Evolutionary conservation across 78 protist genomes (phyloP), one percentile per base, ranked within the genome.

Genomic region (Goniomonas avonlea): DNA sequence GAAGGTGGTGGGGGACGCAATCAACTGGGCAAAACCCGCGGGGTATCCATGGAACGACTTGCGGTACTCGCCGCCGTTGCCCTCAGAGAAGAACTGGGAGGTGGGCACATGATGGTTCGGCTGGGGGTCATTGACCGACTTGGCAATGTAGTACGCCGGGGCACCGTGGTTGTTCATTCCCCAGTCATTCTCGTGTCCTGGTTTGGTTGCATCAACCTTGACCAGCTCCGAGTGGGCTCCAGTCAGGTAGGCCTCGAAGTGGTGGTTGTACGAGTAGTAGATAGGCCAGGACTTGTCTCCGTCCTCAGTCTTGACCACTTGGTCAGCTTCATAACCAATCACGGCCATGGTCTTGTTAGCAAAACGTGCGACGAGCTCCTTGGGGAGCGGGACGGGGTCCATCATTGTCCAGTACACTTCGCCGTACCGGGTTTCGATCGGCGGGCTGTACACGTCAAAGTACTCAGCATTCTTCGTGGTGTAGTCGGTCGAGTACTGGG

Each of bases 61-160:
- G 50, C 73, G 41, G 35, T 5, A 20, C 73, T 63, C 73, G 50
- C 73, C 73, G 48, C 73, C 73, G 73, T 63, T 63, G 50, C 50
- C 73, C 73, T 63, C 73, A 5, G 73, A 63, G 73, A 63, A 63
- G 17, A 37, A 3, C 35, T 11, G 27, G 18, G 17, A 2, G 41
- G 41, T 2, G 37, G 69, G 69, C 17, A 34, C 40, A 40, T 18
- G n/a, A n/a, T n/a, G n/a, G n/a, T n/a, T n/a, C n/a, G n/a, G n/a
- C n/a, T n/a, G n/a, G n/a, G n/a, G n/a, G 13, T 45, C 50, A 13
- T 45, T 13, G 8, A 15, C 50, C 50, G 8, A 8, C 50, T 45
- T n/a, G 32, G 17, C 32, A 20, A 20, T 23, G 58, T 48, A 48
- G 58, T 23, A 48, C 2, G 23, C 58, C 2, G 58, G 58, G 32